Evolutionary conservation across 305 asterid species (phyloP), one percentile per base, ranked within the genome.

Genomic region (Fraxinus latifolia): DNA sequence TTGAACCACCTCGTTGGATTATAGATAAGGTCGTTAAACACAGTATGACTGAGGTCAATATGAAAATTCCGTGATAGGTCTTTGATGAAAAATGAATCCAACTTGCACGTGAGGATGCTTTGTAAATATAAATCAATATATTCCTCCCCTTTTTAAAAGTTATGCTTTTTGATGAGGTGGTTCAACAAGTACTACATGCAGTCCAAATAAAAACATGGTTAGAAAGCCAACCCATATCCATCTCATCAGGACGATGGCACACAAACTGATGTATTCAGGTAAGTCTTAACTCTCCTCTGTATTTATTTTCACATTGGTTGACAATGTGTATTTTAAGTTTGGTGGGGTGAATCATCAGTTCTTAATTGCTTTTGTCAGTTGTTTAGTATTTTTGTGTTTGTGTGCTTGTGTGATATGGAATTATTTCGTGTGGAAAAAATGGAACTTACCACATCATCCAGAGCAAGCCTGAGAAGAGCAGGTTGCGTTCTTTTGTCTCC

Each of bases 381-480:
- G 39, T 34, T 34, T 34, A 34, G 39, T 34, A 34, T 34, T 34
- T 34, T 34, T 34, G 39, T 34, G 8, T 34, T 34, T 34, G 39
- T 34, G 39, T 34, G 39, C 36, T 33, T 34, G 39, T 5, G 39
- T 34, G 39, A 34, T 34, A 34, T 34, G 39, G 6, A 5, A 5
- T 34, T 34, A 5, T 34, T 34, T 34, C 39, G 39, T 34, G 39
- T 6, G 39, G 6, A 6, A 34, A 34, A 34, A 34, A 34, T 4
- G 50, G 80, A 78, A 79, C 60, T 89, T 87, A 92, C 97, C 97
- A 94, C 98, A 79, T 93, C 98, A 82, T 94, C 98, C 7, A 94
- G 91, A 67, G 97, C 97, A 77, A 94, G 97, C 89, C 98, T 91
- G 85, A 94, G 97, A 79, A 94, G 91, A 44, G 97, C 95, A 55